Evolutionary conservation across 805 yeast genomes (phyloP).

Genomic region (Jamesozyma lodderae): DNA sequence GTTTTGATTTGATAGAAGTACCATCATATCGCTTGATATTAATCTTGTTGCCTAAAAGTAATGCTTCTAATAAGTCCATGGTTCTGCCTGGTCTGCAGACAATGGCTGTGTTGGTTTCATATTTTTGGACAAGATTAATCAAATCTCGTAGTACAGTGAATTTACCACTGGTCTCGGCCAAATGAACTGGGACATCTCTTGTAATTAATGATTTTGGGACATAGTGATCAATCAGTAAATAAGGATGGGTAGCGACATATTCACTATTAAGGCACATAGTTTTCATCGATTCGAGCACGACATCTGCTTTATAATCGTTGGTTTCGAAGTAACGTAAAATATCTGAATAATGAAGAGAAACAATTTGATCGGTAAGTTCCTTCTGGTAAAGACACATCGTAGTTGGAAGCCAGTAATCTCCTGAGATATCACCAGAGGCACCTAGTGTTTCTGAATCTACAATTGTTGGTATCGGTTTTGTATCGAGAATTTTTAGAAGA

Average conservation of each 20-base stretch:
- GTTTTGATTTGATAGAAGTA: constrained; percentile 41
- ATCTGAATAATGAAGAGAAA: constrained; percentile 84
- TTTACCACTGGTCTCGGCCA: constrained; percentile 77
- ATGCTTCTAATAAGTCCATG: constrained; percentile 64
- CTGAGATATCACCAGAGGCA: constrained; percentile 27
- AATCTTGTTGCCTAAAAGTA: constrained; percentile 53
- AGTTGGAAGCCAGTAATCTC: constrained; percentile 71
- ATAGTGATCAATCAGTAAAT: constrained; percentile 70
- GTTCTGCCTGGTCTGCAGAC: constrained; percentile 61
- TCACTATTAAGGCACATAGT: constrained; percentile 69
- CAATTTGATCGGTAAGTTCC: constrained; percentile 83
- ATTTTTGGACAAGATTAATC: constrained; percentile 43
- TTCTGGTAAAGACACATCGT: constrained; percentile 82
- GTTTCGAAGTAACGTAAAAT: constrained; percentile 76
- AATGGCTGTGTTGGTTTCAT: constrained; percentile 50
- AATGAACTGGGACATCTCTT: constrained; percentile 59
- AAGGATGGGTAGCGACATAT: constrained; percentile 83
- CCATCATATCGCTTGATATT: constrained; percentile 55
- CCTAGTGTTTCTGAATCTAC: constrained; percentile 46
- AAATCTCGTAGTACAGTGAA: constrained; percentile 62
- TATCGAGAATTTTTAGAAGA: constrained; percentile 63
- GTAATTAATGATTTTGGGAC: constrained; percentile 71
- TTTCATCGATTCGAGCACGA: constrained; percentile 65
- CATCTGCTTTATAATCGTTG: constrained; percentile 38
- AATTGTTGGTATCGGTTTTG: constrained; percentile 76